phyloP scores from a whole-genome alignment of 306 rosid species.

The Inga leiocalycina region DNA sequence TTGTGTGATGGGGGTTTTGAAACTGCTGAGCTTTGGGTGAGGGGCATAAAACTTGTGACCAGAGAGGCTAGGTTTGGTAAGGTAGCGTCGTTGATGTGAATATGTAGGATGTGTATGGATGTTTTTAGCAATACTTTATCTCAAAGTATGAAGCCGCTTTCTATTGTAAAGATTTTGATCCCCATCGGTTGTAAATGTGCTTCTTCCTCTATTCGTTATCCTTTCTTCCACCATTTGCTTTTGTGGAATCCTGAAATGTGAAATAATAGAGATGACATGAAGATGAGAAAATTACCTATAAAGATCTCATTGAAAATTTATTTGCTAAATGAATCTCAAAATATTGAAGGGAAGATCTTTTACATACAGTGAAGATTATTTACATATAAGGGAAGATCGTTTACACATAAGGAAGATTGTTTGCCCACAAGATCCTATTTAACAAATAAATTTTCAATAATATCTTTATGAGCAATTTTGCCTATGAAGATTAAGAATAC shows the following conservation, averaged over 20 bases:
- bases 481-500: too few species aligned
- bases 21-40: constrained; percentile 84
- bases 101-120: constrained; percentile 45
- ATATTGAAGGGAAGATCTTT: too few species aligned
- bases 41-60: constrained; percentile 80
- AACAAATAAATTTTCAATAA: too few species aligned
- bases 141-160: constrained; percentile 57
- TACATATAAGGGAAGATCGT: too few species aligned
- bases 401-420: too few species aligned
- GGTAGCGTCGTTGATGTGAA: constrained; percentile 22
- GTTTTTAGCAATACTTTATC: constrained; percentile 61
- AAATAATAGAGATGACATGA: too few species aligned
- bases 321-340: too few species aligned
- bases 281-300: too few species aligned
- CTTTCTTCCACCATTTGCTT: neutral
- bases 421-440: too few species aligned
- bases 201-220: neutral
- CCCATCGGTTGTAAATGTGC: constrained; percentile 22
- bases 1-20: constrained; percentile 76
- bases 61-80: constrained; percentile 49
- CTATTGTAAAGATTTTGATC: constrained; percentile 50
- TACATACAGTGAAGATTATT: too few species aligned
- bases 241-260: neutral
- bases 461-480: too few species aligned
- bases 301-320: too few species aligned